Conservation (phyloP, 805 yeast genomes). For the Brettanomyces bruxellensis region DNA sequence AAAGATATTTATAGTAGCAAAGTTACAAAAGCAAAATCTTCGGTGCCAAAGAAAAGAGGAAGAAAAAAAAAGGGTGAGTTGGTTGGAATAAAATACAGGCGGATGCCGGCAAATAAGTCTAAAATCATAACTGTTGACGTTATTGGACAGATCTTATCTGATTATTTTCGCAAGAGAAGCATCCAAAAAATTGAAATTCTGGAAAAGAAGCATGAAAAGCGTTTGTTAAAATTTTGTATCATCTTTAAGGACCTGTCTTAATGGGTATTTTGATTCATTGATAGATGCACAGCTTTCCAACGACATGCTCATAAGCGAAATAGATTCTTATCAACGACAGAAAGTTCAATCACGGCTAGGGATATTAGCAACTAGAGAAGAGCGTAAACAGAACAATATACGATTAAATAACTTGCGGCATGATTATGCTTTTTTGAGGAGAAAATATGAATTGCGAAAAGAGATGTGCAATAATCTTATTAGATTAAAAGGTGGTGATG, state of each 20-base stretch:
- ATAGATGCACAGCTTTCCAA: slow-evolving; percentile 29
- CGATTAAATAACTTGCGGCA: slow-evolving; percentile 15
- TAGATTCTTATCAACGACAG: slow-evolving; percentile 19
- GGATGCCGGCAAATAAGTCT: slow-evolving; percentile 20
- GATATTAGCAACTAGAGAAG: slow-evolving; percentile 21
- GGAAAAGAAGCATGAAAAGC: not conserved
- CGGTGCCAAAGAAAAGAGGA: slow-evolving; percentile 2
- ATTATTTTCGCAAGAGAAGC: slow-evolving; percentile 15
- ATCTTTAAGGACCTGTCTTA: slow-evolving; percentile 17
- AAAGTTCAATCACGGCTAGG: slow-evolving; percentile 23
- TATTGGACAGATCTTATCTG: slow-evolving; percentile 21
- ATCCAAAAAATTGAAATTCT: not conserved
- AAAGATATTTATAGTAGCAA: not conserved
- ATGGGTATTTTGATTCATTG: slow-evolving; percentile 21
- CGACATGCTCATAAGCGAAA: slow-evolving; percentile 22
- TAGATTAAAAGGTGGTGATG: slow-evolving; percentile 3
- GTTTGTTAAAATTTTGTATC: slow-evolving; percentile 8
- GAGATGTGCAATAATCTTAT: slow-evolving; percentile 10
- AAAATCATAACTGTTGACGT: slow-evolving; percentile 26
- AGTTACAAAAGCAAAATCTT: slow-evolving; percentile 3
- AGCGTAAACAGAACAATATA: slow-evolving; percentile 15
- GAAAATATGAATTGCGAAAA: slow-evolving; percentile 9
- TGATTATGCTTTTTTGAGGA: slow-evolving; percentile 6
- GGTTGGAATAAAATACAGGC: slow-evolving; percentile 17
- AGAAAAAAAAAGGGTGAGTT: slow-evolving; percentile 1